Conservation (phyloP, 805 yeast genomes). For the Wickerhamomyces subpelliculosus region DNA sequence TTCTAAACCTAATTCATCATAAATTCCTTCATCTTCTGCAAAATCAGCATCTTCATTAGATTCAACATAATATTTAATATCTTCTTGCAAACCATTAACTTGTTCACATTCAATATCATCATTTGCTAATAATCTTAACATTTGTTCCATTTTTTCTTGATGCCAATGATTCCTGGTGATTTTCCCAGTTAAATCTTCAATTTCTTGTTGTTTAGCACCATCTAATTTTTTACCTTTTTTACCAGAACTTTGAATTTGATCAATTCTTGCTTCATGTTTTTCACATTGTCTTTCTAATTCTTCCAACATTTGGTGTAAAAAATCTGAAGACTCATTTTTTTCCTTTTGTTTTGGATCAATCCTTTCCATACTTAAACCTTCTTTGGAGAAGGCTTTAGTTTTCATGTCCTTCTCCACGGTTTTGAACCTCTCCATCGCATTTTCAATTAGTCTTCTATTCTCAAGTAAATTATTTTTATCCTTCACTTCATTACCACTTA, state of each 20-base stretch:
- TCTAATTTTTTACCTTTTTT: slow-evolving; percentile 57
- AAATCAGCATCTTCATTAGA: slow-evolving; percentile 90
- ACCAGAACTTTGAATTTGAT: slow-evolving; percentile 40
- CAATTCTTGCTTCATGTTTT: slow-evolving; percentile 65
- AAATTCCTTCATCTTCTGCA: slow-evolving; percentile 87
- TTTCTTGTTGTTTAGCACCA: slow-evolving; percentile 43
- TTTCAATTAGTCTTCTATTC: slow-evolving; percentile 60
- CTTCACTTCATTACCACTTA: slow-evolving; percentile 84
- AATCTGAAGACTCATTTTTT: slow-evolving; percentile 64
- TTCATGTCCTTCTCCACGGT: slow-evolving; percentile 90
- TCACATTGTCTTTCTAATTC: slow-evolving; percentile 80
- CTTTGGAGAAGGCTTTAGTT: slow-evolving; percentile 90
- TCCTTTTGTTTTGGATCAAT: slow-evolving; percentile 77
- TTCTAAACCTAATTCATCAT: slow-evolving; percentile 75
- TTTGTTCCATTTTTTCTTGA: slow-evolving; percentile 66
- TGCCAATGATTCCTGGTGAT: slow-evolving; percentile 77
- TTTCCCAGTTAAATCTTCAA: slow-evolving; percentile 55
- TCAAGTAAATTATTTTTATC: slow-evolving; percentile 79
- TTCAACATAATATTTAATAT: slow-evolving; percentile 88
- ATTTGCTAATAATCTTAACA: slow-evolving; percentile 70
- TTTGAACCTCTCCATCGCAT: slow-evolving; percentile 93
- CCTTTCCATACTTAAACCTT: slow-evolving; percentile 72
- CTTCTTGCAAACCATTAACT: slow-evolving; percentile 75
- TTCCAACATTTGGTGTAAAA: slow-evolving; percentile 65
- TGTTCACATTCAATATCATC: slow-evolving; percentile 74